Conservation (phyloP, 305 asterid species). For the Fraxinus paxiana region DNA sequence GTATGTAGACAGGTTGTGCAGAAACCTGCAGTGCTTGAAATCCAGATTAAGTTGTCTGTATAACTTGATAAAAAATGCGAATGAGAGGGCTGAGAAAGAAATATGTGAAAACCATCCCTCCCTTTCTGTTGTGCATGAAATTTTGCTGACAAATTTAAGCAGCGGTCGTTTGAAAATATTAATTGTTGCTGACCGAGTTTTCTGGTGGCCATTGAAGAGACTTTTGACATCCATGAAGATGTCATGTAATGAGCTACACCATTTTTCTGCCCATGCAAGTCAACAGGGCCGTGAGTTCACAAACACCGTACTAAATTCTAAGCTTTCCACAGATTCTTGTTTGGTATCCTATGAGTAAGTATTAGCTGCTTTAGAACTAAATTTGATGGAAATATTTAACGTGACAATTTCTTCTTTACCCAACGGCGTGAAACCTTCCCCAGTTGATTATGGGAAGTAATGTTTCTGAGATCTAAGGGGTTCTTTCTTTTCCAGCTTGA, state of each 20-base stretch:
- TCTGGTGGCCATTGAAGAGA: conserved; percentile 56
- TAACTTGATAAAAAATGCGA: conserved; percentile 42
- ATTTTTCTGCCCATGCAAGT: conserved; percentile 26
- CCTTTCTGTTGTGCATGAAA: conserved; percentile 44
- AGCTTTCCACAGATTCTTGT: conserved; percentile 43
- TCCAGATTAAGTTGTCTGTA: conserved; percentile 42
- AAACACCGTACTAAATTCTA: conserved; percentile 26
- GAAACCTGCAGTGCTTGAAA: conserved; percentile 40
- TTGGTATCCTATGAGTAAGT: conserved; percentile 61
- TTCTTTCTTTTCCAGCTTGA: conserved; percentile 2
- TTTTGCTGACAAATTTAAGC: conserved; percentile 32
- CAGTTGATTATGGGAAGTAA: conserved; percentile 7
- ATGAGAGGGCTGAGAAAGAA: conserved; percentile 44
- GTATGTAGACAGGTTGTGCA: conserved; percentile 41
- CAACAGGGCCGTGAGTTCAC: conserved; percentile 25
- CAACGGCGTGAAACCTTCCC: not conserved
- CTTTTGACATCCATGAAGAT: conserved; percentile 47
- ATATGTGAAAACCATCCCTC: conserved; percentile 47
- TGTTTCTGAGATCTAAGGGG: conserved; percentile 4
- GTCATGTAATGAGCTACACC: conserved; percentile 37
- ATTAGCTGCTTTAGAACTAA: conserved; percentile 12
- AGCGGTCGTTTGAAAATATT: conserved; percentile 37
- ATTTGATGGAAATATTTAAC: conserved; percentile 13
- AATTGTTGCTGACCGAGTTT: conserved; percentile 51
- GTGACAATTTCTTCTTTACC: conserved; percentile 12